Conservation (phyloP, 257 asterid genomes). For the Primulina eburnea region DNA sequence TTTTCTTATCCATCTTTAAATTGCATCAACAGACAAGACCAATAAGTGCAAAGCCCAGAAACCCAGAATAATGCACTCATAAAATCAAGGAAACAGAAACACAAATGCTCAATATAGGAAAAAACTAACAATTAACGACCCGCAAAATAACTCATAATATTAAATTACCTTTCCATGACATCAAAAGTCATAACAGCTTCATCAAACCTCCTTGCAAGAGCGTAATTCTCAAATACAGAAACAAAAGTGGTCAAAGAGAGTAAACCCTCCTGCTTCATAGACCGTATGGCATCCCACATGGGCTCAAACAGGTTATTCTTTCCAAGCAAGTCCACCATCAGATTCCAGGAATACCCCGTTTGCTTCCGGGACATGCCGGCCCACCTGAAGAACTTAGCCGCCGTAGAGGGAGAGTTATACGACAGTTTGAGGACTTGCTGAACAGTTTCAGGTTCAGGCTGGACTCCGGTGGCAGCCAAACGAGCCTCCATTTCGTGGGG, state of each 20-base stretch:
- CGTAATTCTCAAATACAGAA: constrained; percentile 61
- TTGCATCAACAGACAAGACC: constrained; percentile 1
- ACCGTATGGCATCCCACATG: constrained; percentile 81
- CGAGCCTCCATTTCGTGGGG: constrained; percentile 47
- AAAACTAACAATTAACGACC: background rate
- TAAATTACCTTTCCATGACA: constrained; percentile 55
- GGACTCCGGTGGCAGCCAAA: constrained; percentile 37
- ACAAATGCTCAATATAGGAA: background rate
- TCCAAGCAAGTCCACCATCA: constrained; percentile 74
- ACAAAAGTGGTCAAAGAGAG: constrained; percentile 61
- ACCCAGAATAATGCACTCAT: constrained; percentile 8
- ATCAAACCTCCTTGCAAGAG: constrained; percentile 48
- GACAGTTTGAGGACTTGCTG: constrained; percentile 53
- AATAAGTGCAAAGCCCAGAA: background rate
- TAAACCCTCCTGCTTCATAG: constrained; percentile 62
- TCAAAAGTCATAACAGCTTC: constrained; percentile 70
- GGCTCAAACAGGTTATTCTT: constrained; percentile 62
- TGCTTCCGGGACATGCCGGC: constrained; percentile 46
- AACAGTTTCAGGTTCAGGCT: constrained; percentile 51
- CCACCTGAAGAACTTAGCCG: constrained; percentile 70
- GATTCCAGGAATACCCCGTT: constrained; percentile 54
- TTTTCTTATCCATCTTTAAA: constrained; percentile 1
- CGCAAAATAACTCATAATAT: background rate
- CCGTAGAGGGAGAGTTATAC: constrained; percentile 48
- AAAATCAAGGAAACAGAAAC: background rate